Evolutionary conservation across 2,329 filamentous ascomycete species (phyloP).

Genomic region (Byssoonygena ceratinophila): DNA sequence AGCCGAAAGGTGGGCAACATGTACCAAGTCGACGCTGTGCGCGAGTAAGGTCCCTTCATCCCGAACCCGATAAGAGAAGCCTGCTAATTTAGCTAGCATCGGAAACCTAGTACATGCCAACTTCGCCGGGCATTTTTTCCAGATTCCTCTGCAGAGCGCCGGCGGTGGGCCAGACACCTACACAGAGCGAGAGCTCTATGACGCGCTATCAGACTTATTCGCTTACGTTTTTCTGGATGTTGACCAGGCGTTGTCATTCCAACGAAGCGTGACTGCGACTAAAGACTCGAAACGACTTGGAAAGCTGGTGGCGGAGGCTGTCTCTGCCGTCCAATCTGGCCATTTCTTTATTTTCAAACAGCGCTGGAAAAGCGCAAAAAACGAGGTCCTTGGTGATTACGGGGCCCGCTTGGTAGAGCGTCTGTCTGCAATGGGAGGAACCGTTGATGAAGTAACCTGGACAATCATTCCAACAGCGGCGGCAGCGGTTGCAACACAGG

Average conservation of each 20-base stretch:
- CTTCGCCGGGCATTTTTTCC: slow-evolving; percentile 22
- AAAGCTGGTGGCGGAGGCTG: slow-evolving; percentile 32
- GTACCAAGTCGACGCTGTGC: slow-evolving; percentile 21
- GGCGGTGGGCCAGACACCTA: slow-evolving; percentile 28
- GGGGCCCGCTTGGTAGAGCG: slow-evolving; percentile 47
- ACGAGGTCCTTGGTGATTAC: slow-evolving; percentile 38
- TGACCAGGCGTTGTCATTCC: slow-evolving; percentile 39
- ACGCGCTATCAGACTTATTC: slow-evolving; percentile 39
- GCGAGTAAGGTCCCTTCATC: slow-evolving; percentile 18
- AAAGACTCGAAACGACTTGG: slow-evolving; percentile 32
- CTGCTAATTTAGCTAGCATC: slow-evolving; percentile 16
- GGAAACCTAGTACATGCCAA: slow-evolving; percentile 25
- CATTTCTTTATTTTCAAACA: slow-evolving; percentile 26
- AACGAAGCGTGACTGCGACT: slow-evolving; percentile 35
- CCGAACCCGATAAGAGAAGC: neutral
- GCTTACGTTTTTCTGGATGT: slow-evolving; percentile 41
- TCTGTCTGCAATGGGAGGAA: slow-evolving; percentile 39
- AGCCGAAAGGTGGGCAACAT: slow-evolving; percentile 36
- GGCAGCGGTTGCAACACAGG: slow-evolving; percentile 47
- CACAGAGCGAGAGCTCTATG: slow-evolving; percentile 46
- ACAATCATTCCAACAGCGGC: slow-evolving; percentile 48
- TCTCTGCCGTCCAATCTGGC: slow-evolving; percentile 25
- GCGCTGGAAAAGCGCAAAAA: slow-evolving; percentile 21
- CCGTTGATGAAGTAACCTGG: slow-evolving; percentile 44
- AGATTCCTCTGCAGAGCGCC: slow-evolving; percentile 19